Conservation (phyloP, 2,329 filamentous ascomycete genomes). For the Laburnicola sp. region DNA sequence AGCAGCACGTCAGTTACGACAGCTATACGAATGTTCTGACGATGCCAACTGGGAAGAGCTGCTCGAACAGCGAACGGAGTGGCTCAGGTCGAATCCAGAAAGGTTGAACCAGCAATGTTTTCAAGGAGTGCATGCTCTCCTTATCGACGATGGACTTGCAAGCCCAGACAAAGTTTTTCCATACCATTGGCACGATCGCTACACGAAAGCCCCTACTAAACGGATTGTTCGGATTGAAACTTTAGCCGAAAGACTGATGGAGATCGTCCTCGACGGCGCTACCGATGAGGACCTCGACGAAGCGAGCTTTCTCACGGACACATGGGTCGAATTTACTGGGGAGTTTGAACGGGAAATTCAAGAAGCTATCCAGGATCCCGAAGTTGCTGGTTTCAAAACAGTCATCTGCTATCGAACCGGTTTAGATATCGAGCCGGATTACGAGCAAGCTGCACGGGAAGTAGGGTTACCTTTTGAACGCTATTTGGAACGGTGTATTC, state of each 20-base stretch:
- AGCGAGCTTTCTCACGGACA: slow-evolving; percentile 40
- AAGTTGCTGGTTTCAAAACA: slow-evolving; percentile 80
- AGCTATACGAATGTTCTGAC: slow-evolving; percentile 61
- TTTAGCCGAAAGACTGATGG: slow-evolving; percentile 65
- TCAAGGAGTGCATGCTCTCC: slow-evolving; percentile 69
- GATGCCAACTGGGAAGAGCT: slow-evolving; percentile 64
- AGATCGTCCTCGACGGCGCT: slow-evolving; percentile 52
- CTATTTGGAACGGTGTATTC: slow-evolving; percentile 46
- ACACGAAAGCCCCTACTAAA: slow-evolving; percentile 66
- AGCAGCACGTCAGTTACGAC: slow-evolving; percentile 68
- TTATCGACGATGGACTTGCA: slow-evolving; percentile 76
- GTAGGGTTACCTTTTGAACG: slow-evolving; percentile 46
- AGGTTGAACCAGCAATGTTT: slow-evolving; percentile 67
- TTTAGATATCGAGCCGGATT: slow-evolving; percentile 57
- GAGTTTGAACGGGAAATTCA: slow-evolving; percentile 59
- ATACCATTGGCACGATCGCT: slow-evolving; percentile 62
- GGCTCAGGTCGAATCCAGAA: slow-evolving; percentile 52
- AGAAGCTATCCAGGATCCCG: slow-evolving; percentile 62
- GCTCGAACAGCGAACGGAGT: slow-evolving; percentile 52
- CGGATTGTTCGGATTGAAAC: slow-evolving; percentile 79
- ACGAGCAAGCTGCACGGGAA: slow-evolving; percentile 41
- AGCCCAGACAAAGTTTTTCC: slow-evolving; percentile 59
- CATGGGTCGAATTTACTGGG: slow-evolving; percentile 51
- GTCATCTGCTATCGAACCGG: slow-evolving; percentile 82
- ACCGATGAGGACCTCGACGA: slow-evolving; percentile 40